A percentile compares a stretch with the other conserved stretches of the same genome.
phyloP scores from a whole-genome alignment of 2,329 filamentous ascomycete genomes.

The Davidsoniella australis region DNA sequence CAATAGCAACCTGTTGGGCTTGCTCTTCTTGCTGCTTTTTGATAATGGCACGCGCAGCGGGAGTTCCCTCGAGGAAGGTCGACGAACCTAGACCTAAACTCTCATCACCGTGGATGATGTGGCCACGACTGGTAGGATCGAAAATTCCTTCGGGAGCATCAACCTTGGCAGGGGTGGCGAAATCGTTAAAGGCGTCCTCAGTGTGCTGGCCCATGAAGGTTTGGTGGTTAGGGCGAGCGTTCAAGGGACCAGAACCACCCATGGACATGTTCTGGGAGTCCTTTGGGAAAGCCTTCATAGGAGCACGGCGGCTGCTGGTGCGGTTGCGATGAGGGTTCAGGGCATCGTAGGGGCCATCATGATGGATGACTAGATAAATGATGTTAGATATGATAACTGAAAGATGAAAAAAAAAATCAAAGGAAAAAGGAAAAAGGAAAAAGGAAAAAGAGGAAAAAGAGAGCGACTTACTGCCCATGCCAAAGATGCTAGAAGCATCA shows the following conservation, averaged over 20 bases:
- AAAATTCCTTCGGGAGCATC: constrained; percentile 29
- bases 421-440: too few species aligned
- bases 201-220: constrained; percentile 68
- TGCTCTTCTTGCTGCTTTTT: constrained; percentile 57
- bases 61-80: constrained; percentile 87
- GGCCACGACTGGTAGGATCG: constrained; percentile 49
- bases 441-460: background rate
- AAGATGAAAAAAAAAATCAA: too few species aligned
- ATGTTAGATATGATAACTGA: background rate
- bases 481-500: constrained; percentile 91
- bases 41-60: constrained; percentile 65
- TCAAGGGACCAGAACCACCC: constrained; percentile 72
- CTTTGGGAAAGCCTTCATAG: constrained; percentile 91
- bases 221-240: constrained; percentile 65
- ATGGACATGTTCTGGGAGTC: constrained; percentile 84
- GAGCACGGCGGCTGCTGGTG: constrained; percentile 63
- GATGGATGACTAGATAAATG: constrained; percentile 61
- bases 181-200: constrained; percentile 79
- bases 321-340: constrained; percentile 89
- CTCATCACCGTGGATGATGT: constrained; percentile 70
- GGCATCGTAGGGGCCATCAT: constrained; percentile 93
- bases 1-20: constrained; percentile 34
- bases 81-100: constrained; percentile 76
- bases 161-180: constrained; percentile 28
- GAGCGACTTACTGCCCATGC: constrained; percentile 58